Base-by-base conservation (phyloP, 106 monocot species). In the Iris macrosiphon region DNA sequence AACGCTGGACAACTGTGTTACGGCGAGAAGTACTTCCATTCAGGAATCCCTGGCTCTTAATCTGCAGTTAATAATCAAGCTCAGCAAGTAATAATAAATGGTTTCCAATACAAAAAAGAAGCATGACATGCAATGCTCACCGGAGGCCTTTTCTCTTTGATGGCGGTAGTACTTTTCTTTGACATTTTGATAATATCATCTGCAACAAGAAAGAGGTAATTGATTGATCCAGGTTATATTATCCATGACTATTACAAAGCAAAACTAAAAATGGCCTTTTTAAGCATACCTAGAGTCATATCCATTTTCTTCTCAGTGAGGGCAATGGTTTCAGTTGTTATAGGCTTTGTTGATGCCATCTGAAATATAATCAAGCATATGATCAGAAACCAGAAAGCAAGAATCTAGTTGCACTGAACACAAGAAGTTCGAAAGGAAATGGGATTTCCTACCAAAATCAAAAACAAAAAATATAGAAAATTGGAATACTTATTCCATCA, bases 121-220 rank as follows among this genome's bases (percentile, higher is more conserved):
- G 24, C 8, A 19, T 24, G 8, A 17, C 33, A 48, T 31, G 28
- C 40, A 23, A 20, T 28, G 46, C 71, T 73, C 65, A 96, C 95
- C 40, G 79, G 70, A 18, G 56, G 61, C 61, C 57, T 77, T 45
- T 69, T 82, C 33, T 69, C 89, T 43, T 74, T 78, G 15, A 33
- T 46, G 34, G 29, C 48, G 32, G n/a, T n/a, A n/a, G n/a, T n/a
- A n/a, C 49, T 59, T 63, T 85, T 85, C 85, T 86, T 89, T 2
- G 89, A 82, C 89, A 96, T 96, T 58, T 86, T 85, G 34, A 96
- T 96, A 54, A 96, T 96, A 56, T 96, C 96, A 63, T 96, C 96
- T 96, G n/a, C n/a, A n/a, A n/a, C n/a, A n/a, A n/a, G n/a, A n/a
- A n/a, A n/a, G n/a, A n/a, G n/a, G n/a, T n/a, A n/a, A n/a, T n/a